Evolutionary conservation across 331 rosid species (phyloP).

Genomic region (Pyracantha coccinea): DNA sequence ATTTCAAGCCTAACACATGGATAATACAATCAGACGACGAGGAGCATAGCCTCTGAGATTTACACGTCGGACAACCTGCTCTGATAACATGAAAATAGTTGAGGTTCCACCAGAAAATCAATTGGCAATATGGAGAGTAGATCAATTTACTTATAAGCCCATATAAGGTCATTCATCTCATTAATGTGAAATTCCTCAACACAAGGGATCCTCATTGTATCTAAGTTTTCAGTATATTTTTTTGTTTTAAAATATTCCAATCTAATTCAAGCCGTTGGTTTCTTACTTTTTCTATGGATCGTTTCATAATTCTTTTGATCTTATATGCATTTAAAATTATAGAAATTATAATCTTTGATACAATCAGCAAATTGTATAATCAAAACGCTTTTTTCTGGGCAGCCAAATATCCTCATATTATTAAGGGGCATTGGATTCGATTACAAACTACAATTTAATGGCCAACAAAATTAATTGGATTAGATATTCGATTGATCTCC

Average conservation of each 20-base stretch:
- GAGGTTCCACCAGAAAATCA: neutral
- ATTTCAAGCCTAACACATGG: too few relatives aligned
- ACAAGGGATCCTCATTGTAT: neutral
- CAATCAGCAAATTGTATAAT: neutral
- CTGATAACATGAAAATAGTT: neutral
- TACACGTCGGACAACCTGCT: neutral
- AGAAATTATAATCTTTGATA: neutral
- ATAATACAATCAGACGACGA: too few relatives aligned
- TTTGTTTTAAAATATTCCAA: neutral
- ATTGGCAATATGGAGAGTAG: neutral
- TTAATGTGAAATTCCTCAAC: too few relatives aligned
- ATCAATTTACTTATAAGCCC: neutral
- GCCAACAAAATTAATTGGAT: neutral
- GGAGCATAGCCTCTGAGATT: neutral
- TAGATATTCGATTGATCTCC: neutral
- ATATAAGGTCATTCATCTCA: accelerated
- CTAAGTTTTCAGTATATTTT: too few relatives aligned
- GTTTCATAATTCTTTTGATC: neutral
- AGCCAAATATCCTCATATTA: neutral
- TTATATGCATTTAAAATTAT: neutral
- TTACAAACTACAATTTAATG: neutral
- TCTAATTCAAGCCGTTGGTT: neutral
- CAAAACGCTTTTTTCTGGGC: neutral
- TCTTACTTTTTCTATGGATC: neutral
- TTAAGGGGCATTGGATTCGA: neutral